Conservation (phyloP, 805 yeast genomes). For the Hanseniaspora lachancei region DNA sequence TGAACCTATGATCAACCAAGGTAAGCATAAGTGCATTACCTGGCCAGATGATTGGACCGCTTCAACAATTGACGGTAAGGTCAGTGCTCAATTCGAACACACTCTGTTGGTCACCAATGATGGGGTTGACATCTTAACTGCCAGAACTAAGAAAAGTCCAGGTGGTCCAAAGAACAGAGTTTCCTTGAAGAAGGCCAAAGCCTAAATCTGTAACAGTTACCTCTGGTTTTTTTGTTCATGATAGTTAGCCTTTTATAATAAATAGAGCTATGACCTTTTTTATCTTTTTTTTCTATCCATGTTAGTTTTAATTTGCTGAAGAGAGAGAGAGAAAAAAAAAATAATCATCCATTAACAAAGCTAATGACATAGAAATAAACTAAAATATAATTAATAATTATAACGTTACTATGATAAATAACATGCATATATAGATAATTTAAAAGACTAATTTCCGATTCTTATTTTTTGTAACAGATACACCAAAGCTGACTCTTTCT, state of each 20-base stretch:
- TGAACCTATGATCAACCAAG: constrained; percentile 91
- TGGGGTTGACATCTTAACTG: constrained; percentile 83
- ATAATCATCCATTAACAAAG: no score
- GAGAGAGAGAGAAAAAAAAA: not conserved
- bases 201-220: not conserved
- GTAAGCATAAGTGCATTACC: constrained; percentile 60
- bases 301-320: no score
- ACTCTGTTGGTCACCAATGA: constrained; percentile 83
- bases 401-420: not conserved
- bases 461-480: not conserved
- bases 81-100: constrained; percentile 92
- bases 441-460: not conserved
- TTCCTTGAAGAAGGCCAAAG: constrained; percentile 9
- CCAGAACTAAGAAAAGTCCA: constrained; percentile 66
- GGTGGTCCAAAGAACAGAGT: constrained; percentile 70
- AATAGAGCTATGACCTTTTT: not conserved
- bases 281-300: not conserved
- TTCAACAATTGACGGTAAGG: constrained; percentile 75
- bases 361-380: not conserved
- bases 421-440: constrained; percentile 6
- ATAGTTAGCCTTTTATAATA: not conserved
- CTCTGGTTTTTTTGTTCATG: not conserved
- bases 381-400: no score
- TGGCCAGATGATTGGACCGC: constrained; percentile 99
- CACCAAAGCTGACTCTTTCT: not conserved